Conservation (phyloP, 768 basidiomycete genomes). For the Podaxis sp. region DNA sequence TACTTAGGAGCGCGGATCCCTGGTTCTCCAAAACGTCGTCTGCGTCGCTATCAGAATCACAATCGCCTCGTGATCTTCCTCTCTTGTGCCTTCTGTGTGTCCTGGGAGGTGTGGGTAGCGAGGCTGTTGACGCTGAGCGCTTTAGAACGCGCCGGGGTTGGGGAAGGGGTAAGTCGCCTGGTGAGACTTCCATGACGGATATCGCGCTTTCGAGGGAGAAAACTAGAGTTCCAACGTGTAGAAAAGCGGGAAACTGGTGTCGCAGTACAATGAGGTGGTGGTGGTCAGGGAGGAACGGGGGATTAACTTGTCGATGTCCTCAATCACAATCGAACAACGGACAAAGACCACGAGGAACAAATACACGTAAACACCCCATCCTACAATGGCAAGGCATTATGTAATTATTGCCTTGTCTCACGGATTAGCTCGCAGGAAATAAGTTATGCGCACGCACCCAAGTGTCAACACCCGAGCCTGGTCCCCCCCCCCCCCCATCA, state of each 20-base stretch:
- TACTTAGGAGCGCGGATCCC: constrained; percentile 18
- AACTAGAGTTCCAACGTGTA: neutral
- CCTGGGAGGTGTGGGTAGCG: constrained; percentile 66
- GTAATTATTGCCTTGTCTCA: neutral
- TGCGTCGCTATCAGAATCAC: constrained; percentile 46
- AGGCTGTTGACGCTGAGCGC: constrained; percentile 63
- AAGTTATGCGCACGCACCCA: too few relatives aligned
- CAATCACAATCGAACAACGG: constrained; percentile 12
- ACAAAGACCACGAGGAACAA: constrained; percentile 12
- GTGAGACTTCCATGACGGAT: constrained; percentile 12
- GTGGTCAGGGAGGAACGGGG: constrained; percentile 5
- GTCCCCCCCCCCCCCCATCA: too few relatives aligned
- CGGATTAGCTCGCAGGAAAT: neutral
- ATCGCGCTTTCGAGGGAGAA: neutral
- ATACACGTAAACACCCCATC: neutral
- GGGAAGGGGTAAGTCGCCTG: constrained; percentile 22
- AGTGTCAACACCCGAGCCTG: too few relatives aligned
- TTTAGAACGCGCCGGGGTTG: constrained; percentile 45
- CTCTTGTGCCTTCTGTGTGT: constrained; percentile 52
- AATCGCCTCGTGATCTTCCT: constrained; percentile 40
- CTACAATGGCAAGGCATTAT: neutral
- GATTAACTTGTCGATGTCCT: neutral
- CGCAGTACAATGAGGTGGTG: neutral
- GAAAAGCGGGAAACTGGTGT: neutral
- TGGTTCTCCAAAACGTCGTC: constrained; percentile 23